Base-by-base conservation (phyloP, 805 yeast species). In the Yamadazyma laniorum region DNA sequence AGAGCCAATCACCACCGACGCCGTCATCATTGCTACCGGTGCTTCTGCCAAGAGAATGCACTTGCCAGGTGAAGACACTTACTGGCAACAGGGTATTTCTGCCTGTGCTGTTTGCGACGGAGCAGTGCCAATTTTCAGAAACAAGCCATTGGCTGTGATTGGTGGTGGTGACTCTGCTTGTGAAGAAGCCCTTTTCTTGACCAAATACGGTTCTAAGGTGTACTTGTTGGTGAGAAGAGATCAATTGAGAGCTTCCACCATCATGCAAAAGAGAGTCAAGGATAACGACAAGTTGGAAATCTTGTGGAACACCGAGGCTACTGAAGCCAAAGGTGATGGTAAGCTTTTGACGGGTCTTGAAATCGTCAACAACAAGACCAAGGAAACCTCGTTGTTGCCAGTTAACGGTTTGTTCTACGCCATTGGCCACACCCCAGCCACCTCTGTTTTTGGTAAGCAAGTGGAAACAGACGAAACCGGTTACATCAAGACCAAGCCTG, bases 81-180 rank as follows among this genome's bases (percentile, higher is more conserved):
- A 93, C 79, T 93, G 99, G 99, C 99, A 93, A 74, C 85, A 84
- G 63, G 99, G 99, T 65, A 93, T 93, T 51, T 86, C 96, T 52
- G 99, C 99, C 13, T 93, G 99, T 75, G 99, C 99, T 28, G 99
- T 93, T 46, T 93, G 99, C 72, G 99, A 93, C 63, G 99, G 99
- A 67, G 99, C 99, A 23, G 95, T 93, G 34, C 99, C 99, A 53
- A 90, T 93, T 54, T 93, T 93, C 75, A 86, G 98, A 76, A 85
- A 93, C 75, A 85, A 89, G 69, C 98, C 99, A 27, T 78, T 93
- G 61, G 98, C 96, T 18, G 99, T 93, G 41, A 74, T 93, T 51
- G 99, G 99, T 44, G 99, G 99, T 51, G 99, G 99, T 65, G 99
- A 93, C 68, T 89, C 97, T 51, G 99, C 99, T 14, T 95, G 98